Percentiles rank a stretch among this genome's conserved stretches.
Evolutionary conservation across 2,329 filamentous ascomycete species (phyloP).

Genomic region (Ophiognomonia clavigignenti-juglandacearum): DNA sequence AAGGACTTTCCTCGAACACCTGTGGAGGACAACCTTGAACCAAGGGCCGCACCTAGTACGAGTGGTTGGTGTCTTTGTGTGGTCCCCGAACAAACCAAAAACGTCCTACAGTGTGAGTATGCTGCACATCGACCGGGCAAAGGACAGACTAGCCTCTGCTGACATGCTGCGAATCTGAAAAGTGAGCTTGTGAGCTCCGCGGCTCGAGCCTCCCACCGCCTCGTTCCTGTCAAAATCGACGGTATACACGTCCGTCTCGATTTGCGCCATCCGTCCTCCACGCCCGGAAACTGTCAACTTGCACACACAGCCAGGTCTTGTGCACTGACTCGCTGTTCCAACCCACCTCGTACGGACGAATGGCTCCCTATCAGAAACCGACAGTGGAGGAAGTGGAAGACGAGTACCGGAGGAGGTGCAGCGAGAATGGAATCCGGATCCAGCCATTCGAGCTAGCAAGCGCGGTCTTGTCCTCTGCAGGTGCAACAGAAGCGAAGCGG

Average conservation of each 20-base stretch:
- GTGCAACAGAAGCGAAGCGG: slow-evolving; percentile 2
- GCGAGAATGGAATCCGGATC: background rate
- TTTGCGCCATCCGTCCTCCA: background rate
- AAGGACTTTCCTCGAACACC: no score
- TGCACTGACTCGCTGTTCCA: no score
- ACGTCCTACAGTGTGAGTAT: background rate
- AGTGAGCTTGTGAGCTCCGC: no score
- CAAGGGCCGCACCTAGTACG: no score
- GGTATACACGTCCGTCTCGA: slow-evolving; percentile 12
- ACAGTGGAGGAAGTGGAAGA: slow-evolving; percentile 11
- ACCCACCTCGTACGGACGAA: background rate
- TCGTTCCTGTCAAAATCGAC: background rate
- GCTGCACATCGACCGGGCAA: background rate
- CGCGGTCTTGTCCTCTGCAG: background rate
- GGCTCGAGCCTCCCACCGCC: background rate
- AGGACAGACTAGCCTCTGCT: background rate
- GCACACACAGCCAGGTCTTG: no score
- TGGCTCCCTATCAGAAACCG: slow-evolving; percentile 15
- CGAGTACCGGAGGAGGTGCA: slow-evolving; percentile 1
- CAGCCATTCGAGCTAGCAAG: background rate
- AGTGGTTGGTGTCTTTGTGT: no score
- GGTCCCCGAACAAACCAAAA: no score
- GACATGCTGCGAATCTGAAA: background rate
- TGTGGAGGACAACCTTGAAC: no score
- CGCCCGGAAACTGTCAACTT: background rate